phyloP scores from a whole-genome alignment of 805 yeast species.

The Monosporozyma solicola region DNA sequence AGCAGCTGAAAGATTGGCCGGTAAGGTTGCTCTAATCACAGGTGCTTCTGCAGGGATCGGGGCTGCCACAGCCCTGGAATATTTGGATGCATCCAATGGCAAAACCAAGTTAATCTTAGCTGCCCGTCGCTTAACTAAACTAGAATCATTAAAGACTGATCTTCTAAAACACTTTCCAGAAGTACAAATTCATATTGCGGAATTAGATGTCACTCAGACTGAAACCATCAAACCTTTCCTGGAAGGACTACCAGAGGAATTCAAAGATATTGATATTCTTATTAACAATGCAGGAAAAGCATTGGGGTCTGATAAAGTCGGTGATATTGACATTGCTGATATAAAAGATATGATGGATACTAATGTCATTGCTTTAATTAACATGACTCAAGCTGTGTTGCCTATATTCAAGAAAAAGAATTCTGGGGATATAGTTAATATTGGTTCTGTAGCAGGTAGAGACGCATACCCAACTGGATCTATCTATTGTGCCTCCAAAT shows the following conservation, averaged over 20 bases:
- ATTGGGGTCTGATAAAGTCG: slow-evolving; percentile 68
- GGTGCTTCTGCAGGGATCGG: slow-evolving; percentile 98
- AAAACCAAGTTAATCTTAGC: slow-evolving; percentile 59
- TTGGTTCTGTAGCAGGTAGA: slow-evolving; percentile 74
- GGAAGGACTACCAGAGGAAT: slow-evolving; percentile 45
- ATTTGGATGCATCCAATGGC: slow-evolving; percentile 70
- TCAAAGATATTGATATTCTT: slow-evolving; percentile 55
- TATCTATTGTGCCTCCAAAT: slow-evolving; percentile 68
- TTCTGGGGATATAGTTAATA: slow-evolving; percentile 62
- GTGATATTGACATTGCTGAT: slow-evolving; percentile 54
- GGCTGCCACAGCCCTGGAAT: slow-evolving; percentile 79
- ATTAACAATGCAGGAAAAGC: slow-evolving; percentile 78
- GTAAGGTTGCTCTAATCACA: slow-evolving; percentile 76
- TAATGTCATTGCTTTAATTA: slow-evolving; percentile 78
- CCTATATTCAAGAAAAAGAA: slow-evolving; percentile 62
- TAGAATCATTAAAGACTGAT: slow-evolving; percentile 40
- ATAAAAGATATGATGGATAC: slow-evolving; percentile 72
- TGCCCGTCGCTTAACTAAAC: slow-evolving; percentile 66
- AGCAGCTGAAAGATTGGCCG: slow-evolving; percentile 74
- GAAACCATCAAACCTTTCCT: slow-evolving; percentile 46
- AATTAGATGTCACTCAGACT: slow-evolving; percentile 50
- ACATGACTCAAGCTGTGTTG: slow-evolving; percentile 71
- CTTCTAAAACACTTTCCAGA: slow-evolving; percentile 40
- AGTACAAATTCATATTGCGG: slow-evolving; percentile 37
- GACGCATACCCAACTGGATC: slow-evolving; percentile 75